phyloP scores from a whole-genome alignment of 2,329 filamentous ascomycete genomes.

The Lecanicillium sp. region DNA sequence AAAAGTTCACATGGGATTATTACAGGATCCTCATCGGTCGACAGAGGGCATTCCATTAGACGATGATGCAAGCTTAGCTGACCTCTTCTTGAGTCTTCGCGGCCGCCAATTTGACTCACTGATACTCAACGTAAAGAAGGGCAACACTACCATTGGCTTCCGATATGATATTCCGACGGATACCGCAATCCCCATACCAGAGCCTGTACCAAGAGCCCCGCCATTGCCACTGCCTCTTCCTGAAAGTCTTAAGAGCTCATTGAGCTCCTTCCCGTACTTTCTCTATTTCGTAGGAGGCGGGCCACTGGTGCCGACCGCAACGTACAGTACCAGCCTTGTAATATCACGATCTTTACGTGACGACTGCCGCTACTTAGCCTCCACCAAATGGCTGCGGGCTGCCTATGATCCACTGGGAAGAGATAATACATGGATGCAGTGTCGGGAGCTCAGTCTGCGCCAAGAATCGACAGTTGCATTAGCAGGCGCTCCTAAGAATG shows the following conservation, averaged over 20 bases:
- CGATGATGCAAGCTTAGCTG: not conserved
- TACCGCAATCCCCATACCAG: conserved; percentile 3
- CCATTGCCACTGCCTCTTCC: not conserved
- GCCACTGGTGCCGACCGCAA: conserved; percentile 2
- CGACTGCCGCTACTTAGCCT: conserved; percentile 3
- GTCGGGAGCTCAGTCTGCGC: not conserved
- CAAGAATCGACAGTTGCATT: no score
- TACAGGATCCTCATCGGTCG: conserved; percentile 4
- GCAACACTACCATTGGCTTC: conserved; percentile 2
- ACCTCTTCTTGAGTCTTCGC: conserved; percentile 2
- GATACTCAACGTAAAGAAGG: conserved; percentile 1
- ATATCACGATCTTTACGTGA: conserved; percentile 1
- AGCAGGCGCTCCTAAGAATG: not conserved
- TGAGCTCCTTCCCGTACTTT: conserved; percentile 5
- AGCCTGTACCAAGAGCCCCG: conserved; percentile 3
- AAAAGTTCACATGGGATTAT: conserved; percentile 3
- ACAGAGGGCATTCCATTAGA: conserved; percentile 4
- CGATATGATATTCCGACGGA: conserved; percentile 7
- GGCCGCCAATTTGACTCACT: conserved; percentile 4
- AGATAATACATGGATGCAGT: conserved; percentile 7
- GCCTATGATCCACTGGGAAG: conserved; percentile 4
- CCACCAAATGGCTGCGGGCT: conserved; percentile 2
- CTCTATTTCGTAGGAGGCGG: conserved; percentile 2
- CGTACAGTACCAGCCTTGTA: not conserved
- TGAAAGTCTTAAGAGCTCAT: not conserved